Base-by-base conservation (phyloP, 1,284 basidiomycete genomes). In the Porogramme epimiltina region DNA sequence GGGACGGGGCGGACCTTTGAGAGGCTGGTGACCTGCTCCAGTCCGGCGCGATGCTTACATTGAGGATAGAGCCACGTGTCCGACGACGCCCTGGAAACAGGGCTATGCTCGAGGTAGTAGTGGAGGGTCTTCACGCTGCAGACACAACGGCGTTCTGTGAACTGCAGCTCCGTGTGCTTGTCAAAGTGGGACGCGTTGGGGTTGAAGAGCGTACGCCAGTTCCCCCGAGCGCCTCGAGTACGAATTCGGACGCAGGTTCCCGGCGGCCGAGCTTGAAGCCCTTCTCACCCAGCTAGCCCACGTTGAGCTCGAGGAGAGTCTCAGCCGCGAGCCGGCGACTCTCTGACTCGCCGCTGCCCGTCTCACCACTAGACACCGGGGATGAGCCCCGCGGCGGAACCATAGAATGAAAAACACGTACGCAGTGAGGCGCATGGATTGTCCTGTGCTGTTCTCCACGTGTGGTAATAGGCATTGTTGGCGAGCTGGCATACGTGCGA, bases 381-480 rank as follows among this genome's bases (percentile, higher is more conserved):
- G n/a, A n/a, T n/a, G 28, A 31, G 6, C 13, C 6, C 28, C 6
- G 28, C 6, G 6, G 28, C 6, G 28, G 28, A 13, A 31, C 6
- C 8, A 13, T 6, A 31, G 28, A 8, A 26, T 3, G 34, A 4
- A 19, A 22, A 18, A 28, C 43, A 52, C 85, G 61, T 68, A 95
- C 93, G 77, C 90, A 60, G 95, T 77, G 33, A 96, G n/a, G n/a
- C 68, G 36, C 99, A 81, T 53, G 87, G 85, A 73, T 98, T 94
- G 71, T 99, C 96, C 74, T 97, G 93, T 1, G 85, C 83, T 0
- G 95, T 98, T 60, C 96, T 79, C 45, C 86, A 80, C 94, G 98
- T 98, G 73, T 98, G 94, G 70, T 95, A 98, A 74, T 97, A 98
- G 11, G 93, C 89, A 73, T 91, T 89, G 66, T 94, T 89, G 6